Percentiles rank a stretch among this genome's conserved stretches.
Evolutionary conservation across 2,329 filamentous ascomycete species (phyloP).

Genomic region (Sporothrix humicola): DNA sequence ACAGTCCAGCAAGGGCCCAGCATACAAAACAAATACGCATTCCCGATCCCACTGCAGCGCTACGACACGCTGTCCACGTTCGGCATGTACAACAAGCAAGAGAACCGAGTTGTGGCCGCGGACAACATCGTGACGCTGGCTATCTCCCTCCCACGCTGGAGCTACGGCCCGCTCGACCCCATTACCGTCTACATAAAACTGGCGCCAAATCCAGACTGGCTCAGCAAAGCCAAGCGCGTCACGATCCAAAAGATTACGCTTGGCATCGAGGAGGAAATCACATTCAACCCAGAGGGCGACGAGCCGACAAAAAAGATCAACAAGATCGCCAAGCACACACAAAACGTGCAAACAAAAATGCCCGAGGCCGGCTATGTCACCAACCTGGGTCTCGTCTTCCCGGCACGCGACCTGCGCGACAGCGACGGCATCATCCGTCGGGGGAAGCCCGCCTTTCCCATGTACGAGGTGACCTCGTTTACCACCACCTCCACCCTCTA

Average conservation of each 20-base stretch:
- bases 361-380: conserved; percentile 92
- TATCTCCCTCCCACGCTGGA: conserved; percentile 93
- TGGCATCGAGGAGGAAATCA: conserved; percentile 94
- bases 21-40: conserved; percentile 87
- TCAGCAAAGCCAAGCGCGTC: conserved; percentile 86
- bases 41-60: conserved; percentile 86
- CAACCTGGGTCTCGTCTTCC: conserved; percentile 88
- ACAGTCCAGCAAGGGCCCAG: conserved; percentile 89
- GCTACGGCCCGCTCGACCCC: conserved; percentile 92
- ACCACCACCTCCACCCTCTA: conserved; percentile 93
- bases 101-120: conserved; percentile 81
- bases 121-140: conserved; percentile 92
- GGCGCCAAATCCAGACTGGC: conserved; percentile 88
- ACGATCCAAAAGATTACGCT: conserved; percentile 94
- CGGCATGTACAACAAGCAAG: conserved; percentile 98
- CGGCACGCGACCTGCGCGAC: conserved; percentile 85
- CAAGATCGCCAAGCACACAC: conserved; percentile 81
- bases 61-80: conserved; percentile 98
- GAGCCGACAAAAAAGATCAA: conserved; percentile 91
- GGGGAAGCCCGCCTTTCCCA: conserved; percentile 84
- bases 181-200: conserved; percentile 96
- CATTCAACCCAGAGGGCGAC: conserved; percentile 97
- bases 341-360: conserved; percentile 80
- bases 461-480: conserved; percentile 87
- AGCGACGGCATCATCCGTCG: conserved; percentile 84